A percentile compares a stretch with the other conserved stretches of the same genome.
phyloP scores from a whole-genome alignment of 2,329 filamentous ascomycete species.

The Paraphaeosphaeria minitans region DNA sequence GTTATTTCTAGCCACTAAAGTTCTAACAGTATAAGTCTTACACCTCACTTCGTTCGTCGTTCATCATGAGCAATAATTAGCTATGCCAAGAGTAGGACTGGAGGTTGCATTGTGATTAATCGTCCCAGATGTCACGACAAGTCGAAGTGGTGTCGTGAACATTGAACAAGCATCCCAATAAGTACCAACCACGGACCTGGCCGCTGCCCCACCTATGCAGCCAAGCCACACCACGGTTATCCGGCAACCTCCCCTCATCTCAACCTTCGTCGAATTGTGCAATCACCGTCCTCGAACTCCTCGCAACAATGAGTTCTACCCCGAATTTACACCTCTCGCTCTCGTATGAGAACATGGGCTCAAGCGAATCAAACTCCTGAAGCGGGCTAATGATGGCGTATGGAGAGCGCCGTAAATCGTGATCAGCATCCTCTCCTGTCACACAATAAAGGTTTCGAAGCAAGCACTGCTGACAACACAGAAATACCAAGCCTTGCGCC shows the following conservation, averaged over 20 bases:
- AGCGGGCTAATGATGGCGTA: not conserved
- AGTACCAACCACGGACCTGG: not conserved
- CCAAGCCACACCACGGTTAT: conserved; percentile 9
- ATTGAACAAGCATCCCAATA: not conserved
- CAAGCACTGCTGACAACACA: not conserved
- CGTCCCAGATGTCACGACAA: too few relatives aligned
- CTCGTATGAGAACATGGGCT: not conserved
- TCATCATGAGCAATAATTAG: too few relatives aligned
- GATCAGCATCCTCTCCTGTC: not conserved
- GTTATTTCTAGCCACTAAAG: too few relatives aligned
- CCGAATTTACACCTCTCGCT: not conserved
- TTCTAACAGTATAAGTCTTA: too few relatives aligned
- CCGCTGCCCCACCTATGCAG: conserved; percentile 1
- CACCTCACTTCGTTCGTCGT: too few relatives aligned
- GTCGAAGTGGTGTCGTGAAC: not conserved
- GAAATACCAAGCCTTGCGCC: conserved; percentile 21
- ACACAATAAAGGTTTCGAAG: not conserved
- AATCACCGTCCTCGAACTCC: not conserved
- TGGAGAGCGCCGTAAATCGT: not conserved
- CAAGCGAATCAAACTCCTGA: not conserved
- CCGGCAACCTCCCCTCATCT: not conserved
- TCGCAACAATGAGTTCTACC: not conserved
- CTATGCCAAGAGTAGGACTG: too few relatives aligned
- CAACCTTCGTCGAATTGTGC: not conserved
- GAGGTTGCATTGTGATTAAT: too few relatives aligned